phyloP scores from a whole-genome alignment of 192 early-diverging fungal genomes.

The Oehlia diaphana region DNA sequence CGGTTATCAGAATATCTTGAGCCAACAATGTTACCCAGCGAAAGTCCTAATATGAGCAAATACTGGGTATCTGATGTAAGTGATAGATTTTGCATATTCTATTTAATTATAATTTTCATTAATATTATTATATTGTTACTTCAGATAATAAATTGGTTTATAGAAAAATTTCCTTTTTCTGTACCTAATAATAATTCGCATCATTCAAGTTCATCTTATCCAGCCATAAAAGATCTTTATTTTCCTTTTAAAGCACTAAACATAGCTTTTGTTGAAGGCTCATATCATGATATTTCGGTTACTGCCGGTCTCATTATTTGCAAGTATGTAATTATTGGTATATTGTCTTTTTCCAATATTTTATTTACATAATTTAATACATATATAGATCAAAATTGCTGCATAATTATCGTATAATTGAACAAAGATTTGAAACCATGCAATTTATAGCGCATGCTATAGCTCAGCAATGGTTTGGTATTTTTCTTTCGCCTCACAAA shows the following conservation, averaged over 20 bases:
- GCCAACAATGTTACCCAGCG: not conserved
- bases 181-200: not conserved
- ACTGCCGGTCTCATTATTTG: conserved; percentile 10
- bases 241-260: conserved; percentile 87
- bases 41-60: not conserved
- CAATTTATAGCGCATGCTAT: conserved; percentile 67
- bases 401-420: conserved; percentile 74
- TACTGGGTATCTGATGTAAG: not conserved
- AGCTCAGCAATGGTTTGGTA: conserved; percentile 95
- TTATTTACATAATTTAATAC: conserved; percentile 6
- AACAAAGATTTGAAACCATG: conserved; percentile 85
- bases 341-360: not conserved
- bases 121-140: not conserved
- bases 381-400: conserved; percentile 72
- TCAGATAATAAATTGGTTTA: not conserved
- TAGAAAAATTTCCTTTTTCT: not conserved
- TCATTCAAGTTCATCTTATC: not conserved
- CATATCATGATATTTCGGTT: conserved; percentile 49
- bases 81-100: not conserved
- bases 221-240: conserved; percentile 27
- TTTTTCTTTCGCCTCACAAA: conserved; percentile 66
- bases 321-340: conserved; percentile 42
- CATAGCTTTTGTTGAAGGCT: conserved; percentile 84
- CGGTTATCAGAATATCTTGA: not conserved
- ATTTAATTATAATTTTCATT: not conserved